These are phyloP conservation scores for Wickerhamiella australiensis DNA, from an alignment of 805 yeast species.

Conservation along the genomic window DNA sequence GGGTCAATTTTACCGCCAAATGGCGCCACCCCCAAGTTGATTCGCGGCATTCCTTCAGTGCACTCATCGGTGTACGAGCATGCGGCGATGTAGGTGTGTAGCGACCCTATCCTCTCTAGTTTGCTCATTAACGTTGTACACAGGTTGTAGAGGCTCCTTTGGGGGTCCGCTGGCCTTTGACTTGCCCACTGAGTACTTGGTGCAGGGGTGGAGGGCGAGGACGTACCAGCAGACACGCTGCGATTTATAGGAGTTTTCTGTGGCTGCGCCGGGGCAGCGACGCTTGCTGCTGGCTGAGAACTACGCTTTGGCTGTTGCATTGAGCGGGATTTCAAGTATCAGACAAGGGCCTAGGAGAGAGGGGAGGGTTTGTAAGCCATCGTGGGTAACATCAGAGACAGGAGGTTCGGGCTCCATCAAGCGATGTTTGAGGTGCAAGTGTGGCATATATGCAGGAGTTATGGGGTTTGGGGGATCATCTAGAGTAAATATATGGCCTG, in stretches of 20 bases:
- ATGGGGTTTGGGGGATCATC: too few species aligned
- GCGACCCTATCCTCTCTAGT: slow-evolving; percentile 48
- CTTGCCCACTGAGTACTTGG: slow-evolving; percentile 19
- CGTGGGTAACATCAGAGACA: too few species aligned
- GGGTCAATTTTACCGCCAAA: slow-evolving; percentile 60
- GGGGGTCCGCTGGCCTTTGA: slow-evolving; percentile 29
- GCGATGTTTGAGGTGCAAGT: too few species aligned
- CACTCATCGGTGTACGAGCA: slow-evolving; percentile 32
- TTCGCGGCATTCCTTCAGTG: slow-evolving; percentile 26
- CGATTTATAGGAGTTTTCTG: neutral
- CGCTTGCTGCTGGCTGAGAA: slow-evolving; percentile 3
- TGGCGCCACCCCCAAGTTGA: slow-evolving; percentile 50
- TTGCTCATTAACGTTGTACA: slow-evolving; percentile 45
- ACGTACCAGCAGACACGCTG: slow-evolving; percentile 11
- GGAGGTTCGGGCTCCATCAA: too few species aligned
- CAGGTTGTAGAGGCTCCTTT: slow-evolving; percentile 59
- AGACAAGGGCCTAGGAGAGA: neutral
- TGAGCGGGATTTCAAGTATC: slow-evolving; percentile 2
- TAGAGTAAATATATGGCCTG: too few species aligned
- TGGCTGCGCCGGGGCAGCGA: neutral
- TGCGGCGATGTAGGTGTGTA: slow-evolving; percentile 50
- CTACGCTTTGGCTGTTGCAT: slow-evolving; percentile 11
- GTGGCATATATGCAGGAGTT: too few species aligned
- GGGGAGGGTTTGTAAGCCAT: slow-evolving; percentile 2
- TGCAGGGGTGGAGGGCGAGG: slow-evolving; percentile 17